These are phyloP conservation scores for Nakaseomyces sp. DNA, from an alignment of 1,139 yeast genomes.

Conservation along the genomic window DNA sequence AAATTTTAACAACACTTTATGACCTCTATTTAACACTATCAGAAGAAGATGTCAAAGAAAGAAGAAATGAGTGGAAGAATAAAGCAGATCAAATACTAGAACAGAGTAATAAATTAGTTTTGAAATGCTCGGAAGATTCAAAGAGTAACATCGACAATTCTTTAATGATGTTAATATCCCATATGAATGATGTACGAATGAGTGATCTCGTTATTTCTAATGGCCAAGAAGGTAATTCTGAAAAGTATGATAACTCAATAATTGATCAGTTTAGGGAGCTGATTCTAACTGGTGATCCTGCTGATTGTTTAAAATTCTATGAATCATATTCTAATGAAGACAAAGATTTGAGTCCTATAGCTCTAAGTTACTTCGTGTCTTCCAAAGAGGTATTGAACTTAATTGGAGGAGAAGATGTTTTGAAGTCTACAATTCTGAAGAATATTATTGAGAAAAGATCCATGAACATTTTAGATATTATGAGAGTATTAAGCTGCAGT, in stretches of 20 bases:
- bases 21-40: slow-evolving; percentile 72
- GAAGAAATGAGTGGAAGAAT: slow-evolving; percentile 44
- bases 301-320: slow-evolving; percentile 48
- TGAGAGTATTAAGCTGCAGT: slow-evolving; percentile 57
- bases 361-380: slow-evolving; percentile 59
- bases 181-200: slow-evolving; percentile 43
- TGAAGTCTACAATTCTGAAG: slow-evolving; percentile 38
- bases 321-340: slow-evolving; percentile 52
- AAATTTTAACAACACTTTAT: slow-evolving; percentile 65
- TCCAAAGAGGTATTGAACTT: slow-evolving; percentile 43
- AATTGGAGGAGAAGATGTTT: slow-evolving; percentile 48
- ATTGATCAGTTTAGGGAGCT: slow-evolving; percentile 54
- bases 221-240: slow-evolving; percentile 35
- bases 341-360: slow-evolving; percentile 57
- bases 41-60: slow-evolving; percentile 33
- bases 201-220: slow-evolving; percentile 30
- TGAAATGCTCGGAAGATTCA: slow-evolving; percentile 2
- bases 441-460: slow-evolving; percentile 46
- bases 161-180: slow-evolving; percentile 55
- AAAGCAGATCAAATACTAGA: slow-evolving; percentile 53
- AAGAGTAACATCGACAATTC: slow-evolving; percentile 43
- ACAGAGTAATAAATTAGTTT: slow-evolving; percentile 32
- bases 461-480: slow-evolving; percentile 67
- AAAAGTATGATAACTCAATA: slow-evolving; percentile 24
- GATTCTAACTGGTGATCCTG: slow-evolving; percentile 49